Evolutionary conservation across 1,284 basidiomycete genomes (phyloP), one percentile per base, ranked within the genome.

Genomic region (Termitomyces sp.): DNA sequence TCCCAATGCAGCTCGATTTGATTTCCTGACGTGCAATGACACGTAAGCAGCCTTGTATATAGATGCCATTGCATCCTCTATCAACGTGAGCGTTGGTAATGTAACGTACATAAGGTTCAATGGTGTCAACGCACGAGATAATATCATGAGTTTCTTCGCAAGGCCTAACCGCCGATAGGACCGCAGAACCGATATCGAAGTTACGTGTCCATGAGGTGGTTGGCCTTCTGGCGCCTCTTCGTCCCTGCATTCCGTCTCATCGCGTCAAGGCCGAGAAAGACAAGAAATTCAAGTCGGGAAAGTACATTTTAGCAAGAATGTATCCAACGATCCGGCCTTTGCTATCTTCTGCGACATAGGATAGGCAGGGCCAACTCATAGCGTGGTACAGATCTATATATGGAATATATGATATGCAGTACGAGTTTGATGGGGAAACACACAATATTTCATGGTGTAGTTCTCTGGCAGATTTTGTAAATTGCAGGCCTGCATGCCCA

Each of bases 251-350:
- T 53, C 38, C 41, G 53, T 24, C 51, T 54, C 53, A 51, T 41
- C 40, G 40, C 38, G 40, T 57, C 53, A 60, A 59, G 53, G 44
- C 50, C 55, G 51, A 47, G 44, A 24, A 47, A 52, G 34, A 34
- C 41, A 39, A 50, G 36, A 50, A 13, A 41, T 40, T 47, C 34
- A 44, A 55, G 42, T 52, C 34, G 44, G 49, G 28, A 50, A 50
- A 26, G 70, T 71, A 94, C 96, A 99, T 98, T 75, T 98, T 98
- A 17, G 93, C 96, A 28, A 98, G 78, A 58, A 98, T 98, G 70
- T 99, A 98, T 39, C 96, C 96, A 4, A 98, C 95, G 58, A 98
- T 88, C 54, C 93, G 83, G 3, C 94, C 94, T 65, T 92, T 88
- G 61, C 89, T 84, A 67, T 98, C 95, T 70, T 97, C 94, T 3